A percentile compares a stretch with the other conserved stretches of the same genome.
Evolutionary conservation across 2,329 filamentous ascomycete species (phyloP).

Genomic region (Sarocladium strictum): DNA sequence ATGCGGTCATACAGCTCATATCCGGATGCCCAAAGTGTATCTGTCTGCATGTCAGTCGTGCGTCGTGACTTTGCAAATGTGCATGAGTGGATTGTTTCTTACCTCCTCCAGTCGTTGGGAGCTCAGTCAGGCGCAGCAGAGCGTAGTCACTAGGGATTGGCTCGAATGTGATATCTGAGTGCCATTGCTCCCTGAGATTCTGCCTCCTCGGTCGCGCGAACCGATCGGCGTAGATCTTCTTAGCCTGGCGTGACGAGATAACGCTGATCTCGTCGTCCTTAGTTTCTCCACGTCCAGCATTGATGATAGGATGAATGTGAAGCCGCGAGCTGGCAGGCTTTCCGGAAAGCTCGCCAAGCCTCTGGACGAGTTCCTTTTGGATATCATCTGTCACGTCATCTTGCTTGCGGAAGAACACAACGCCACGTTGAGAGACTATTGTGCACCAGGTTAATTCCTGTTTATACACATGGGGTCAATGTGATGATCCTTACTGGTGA

Average conservation of each 20-base stretch:
- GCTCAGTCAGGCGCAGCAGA: constrained; percentile 44
- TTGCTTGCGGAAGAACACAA: constrained; percentile 65
- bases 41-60: constrained; percentile 18
- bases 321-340: constrained; percentile 49
- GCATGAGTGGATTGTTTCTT: constrained; percentile 17
- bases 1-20: constrained; percentile 63
- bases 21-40: constrained; percentile 62
- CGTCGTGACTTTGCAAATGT: no score
- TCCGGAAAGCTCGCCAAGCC: constrained; percentile 52
- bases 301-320: constrained; percentile 55
- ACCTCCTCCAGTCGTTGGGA: constrained; percentile 50
- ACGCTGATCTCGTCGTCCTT: constrained; percentile 57
- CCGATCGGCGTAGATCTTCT: constrained; percentile 40
- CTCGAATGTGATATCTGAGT: constrained; percentile 62
- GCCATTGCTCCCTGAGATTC: constrained; percentile 42
- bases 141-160: constrained; percentile 58
- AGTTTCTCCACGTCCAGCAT: constrained; percentile 44
- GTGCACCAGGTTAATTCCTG: background rate
- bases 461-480: background rate
- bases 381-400: constrained; percentile 54
- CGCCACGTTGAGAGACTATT: constrained; percentile 57
- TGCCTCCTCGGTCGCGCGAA: background rate
- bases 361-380: constrained; percentile 59
- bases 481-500: constrained; percentile 48
- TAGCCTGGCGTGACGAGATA: constrained; percentile 52